These are phyloP conservation scores for Penicillium griseofulvum DNA, from an alignment of 2,329 filamentous ascomycete species.

Conservation along the genomic window DNA sequence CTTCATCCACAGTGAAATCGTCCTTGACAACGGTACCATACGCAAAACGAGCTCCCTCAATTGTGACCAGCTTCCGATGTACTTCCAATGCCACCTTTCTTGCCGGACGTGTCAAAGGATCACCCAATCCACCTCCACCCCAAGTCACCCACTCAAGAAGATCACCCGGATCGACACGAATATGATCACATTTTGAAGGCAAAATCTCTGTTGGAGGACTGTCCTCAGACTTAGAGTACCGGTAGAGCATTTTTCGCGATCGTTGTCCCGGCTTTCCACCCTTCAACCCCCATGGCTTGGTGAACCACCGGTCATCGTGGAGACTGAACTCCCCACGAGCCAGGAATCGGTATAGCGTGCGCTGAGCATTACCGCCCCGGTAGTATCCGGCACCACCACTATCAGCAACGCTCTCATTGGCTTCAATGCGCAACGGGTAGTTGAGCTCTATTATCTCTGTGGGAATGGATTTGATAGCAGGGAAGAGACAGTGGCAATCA, in stretches of 20 bases:
- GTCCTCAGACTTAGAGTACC: conserved; percentile 38
- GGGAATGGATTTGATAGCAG: conserved; percentile 52
- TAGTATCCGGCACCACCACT: conserved; percentile 50
- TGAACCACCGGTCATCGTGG: conserved; percentile 52
- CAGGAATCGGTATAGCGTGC: conserved; percentile 50
- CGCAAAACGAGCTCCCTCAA: conserved; percentile 43
- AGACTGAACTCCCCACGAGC: conserved; percentile 49
- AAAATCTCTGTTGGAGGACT: conserved; percentile 28
- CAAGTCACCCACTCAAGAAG: conserved; percentile 53
- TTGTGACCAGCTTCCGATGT: conserved; percentile 46
- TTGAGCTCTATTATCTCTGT: conserved; percentile 50
- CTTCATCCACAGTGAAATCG: conserved; percentile 38
- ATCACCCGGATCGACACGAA: conserved; percentile 48
- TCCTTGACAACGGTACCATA: conserved; percentile 49
- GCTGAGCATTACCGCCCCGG: conserved; percentile 51
- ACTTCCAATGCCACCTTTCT: conserved; percentile 49
- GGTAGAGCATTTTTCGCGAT: conserved; percentile 40
- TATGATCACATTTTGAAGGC: conserved; percentile 47
- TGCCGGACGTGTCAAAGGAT: conserved; percentile 46
- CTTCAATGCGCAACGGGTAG: conserved; percentile 50
- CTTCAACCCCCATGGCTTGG: conserved; percentile 51
- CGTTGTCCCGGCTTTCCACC: conserved; percentile 47
- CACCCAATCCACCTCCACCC: conserved; percentile 51
- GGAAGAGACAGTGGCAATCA: conserved; percentile 53
- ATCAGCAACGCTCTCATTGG: conserved; percentile 49